Base-by-base conservation (phyloP, 768 basidiomycete species). In the Suillus variegatus region DNA sequence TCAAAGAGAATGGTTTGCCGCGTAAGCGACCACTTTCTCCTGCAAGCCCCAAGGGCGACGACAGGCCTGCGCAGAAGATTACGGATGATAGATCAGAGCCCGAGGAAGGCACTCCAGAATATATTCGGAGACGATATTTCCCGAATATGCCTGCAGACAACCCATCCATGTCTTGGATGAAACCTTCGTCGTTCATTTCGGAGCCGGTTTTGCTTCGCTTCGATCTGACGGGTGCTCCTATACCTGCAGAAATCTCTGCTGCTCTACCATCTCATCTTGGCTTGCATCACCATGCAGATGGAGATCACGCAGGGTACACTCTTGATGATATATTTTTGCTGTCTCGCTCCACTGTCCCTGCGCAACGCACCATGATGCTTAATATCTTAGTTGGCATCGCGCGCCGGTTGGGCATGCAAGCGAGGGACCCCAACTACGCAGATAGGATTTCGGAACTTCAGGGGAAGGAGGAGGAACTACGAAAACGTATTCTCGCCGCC, bases 211-310 rank as follows among this genome's bases (percentile, higher is more conserved):
- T 80, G 78, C 46, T 85, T 84, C 67, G 85, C 85, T 97, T 95
- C 72, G 92, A 96, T 75, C 84, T 96, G 2, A 81, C 84, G 1
- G 95, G 94, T 8, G 80, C 77, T 12, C 85, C 86, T 0, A 89
- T 97, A n/a, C 81, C 92, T 1, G 65, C 79, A 0, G 72, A 81
- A 3, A 70, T 88, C 3, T 85, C 86, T 3, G 74, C 81, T 0
- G 81, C 80, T 1, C 81, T 97, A 3, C 95, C 94, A 2, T 90
- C 92, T 0, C 89, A 95, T 77, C 83, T 94, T 7, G 95, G 95
- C 5, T 81, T 97, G 4, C 95, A 98, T 76, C 95, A 97, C 73
- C 95, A 97, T 72, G 90, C 94, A 0, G 88, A 93, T 63, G 81
- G 82, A 6, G 77, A 81, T 40, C 86, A 84, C 64, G 95, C 95